Evolutionary conservation across 345 rosid species (phyloP), one percentile per base, ranked within the genome.

Genomic region (Hibiscus trionum): DNA sequence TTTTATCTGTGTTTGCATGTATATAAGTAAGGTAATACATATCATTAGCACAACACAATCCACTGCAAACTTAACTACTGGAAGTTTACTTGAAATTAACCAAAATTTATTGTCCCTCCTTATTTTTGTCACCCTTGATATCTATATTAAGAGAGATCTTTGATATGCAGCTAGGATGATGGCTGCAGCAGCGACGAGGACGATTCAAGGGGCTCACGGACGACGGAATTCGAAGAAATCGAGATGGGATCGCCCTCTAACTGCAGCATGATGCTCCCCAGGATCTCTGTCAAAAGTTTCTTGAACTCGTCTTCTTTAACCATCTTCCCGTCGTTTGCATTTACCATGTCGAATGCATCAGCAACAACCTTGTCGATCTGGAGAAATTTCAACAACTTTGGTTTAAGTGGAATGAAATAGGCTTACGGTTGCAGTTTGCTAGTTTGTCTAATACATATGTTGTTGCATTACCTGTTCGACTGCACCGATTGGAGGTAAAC

Each of bases 271-370:
- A 91, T 72, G 57, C 93, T 86, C 73, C 94, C 98, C 74, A 96
- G 77, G 69, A 91, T 80, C 79, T 91, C 98, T 0, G 82, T 75
- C 77, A 88, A 15, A 64, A 85, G 15, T 78, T 89, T 96, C 87
- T 88, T 93, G 78, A 93, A 93, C 69, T 93, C 99, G 0, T 95
- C 98, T 61, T 89, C 98, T 77, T 83, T 93, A 71, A 89, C 84
- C 63, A 73, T 53, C 75, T 89, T 93, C 71, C 91, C 93, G 47
- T 92, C 97, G 16, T 95, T 96, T 2, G 82, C 88, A 11, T 76
- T 80, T 78, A 88, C 77, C 92, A 86, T 87, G 84, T 80, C 83
- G 17, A 88, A 69, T n/a, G 75, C 90, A 47, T 87, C 91, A 12
- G 24, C 76, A 3, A 87, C 69, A 59, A 89, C 84, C 71, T 73